Conservation (phyloP, 2,329 filamentous ascomycete species). For the Lecanoromycetidae sp. region DNA sequence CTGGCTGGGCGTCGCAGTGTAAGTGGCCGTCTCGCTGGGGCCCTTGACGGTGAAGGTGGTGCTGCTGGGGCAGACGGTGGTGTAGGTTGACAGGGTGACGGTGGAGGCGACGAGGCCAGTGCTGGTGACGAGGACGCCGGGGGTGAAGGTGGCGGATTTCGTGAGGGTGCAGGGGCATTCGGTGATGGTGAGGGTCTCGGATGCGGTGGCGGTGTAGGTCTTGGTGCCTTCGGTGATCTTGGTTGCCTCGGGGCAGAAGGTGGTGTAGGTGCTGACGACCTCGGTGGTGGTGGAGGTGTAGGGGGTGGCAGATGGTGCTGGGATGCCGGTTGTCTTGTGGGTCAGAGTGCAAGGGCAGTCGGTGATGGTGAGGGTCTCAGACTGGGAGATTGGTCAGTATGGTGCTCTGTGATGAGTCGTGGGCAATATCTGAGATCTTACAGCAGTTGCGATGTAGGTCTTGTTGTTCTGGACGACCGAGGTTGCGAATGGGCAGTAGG, state of each 20-base stretch:
- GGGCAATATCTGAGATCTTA: slow-evolving; percentile 22
- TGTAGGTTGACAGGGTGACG: slow-evolving; percentile 18
- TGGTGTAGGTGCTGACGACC: slow-evolving; percentile 53
- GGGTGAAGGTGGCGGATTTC: slow-evolving; percentile 36
- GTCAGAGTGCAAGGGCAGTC: slow-evolving; percentile 42
- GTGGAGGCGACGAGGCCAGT: slow-evolving; percentile 14
- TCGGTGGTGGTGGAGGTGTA: slow-evolving; percentile 40
- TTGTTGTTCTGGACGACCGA: slow-evolving; percentile 49
- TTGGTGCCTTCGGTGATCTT: slow-evolving; percentile 49
- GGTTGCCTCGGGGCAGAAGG: slow-evolving; percentile 59
- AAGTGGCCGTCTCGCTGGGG: slow-evolving; percentile 20
- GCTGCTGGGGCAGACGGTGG: slow-evolving; percentile 15
- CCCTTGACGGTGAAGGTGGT: slow-evolving; percentile 16
- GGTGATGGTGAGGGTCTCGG: slow-evolving; percentile 58
- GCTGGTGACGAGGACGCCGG: slow-evolving; percentile 28
- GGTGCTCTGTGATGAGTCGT: slow-evolving; percentile 23
- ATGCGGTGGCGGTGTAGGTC: slow-evolving; percentile 49
- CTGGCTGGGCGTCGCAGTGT: slow-evolving; percentile 19
- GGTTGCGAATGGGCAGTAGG: slow-evolving; percentile 59
- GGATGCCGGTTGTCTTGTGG: slow-evolving; percentile 7
- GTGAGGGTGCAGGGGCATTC: slow-evolving; percentile 57
- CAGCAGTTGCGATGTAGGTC: slow-evolving; percentile 58
- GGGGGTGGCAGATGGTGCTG: slow-evolving; percentile 8
- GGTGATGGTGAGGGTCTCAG: slow-evolving; percentile 58
- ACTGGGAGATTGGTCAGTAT: slow-evolving; percentile 13